Base-by-base conservation (phyloP, 495 filamentous ascomycete genomes). In the Rhizodiscina lignyota region DNA sequence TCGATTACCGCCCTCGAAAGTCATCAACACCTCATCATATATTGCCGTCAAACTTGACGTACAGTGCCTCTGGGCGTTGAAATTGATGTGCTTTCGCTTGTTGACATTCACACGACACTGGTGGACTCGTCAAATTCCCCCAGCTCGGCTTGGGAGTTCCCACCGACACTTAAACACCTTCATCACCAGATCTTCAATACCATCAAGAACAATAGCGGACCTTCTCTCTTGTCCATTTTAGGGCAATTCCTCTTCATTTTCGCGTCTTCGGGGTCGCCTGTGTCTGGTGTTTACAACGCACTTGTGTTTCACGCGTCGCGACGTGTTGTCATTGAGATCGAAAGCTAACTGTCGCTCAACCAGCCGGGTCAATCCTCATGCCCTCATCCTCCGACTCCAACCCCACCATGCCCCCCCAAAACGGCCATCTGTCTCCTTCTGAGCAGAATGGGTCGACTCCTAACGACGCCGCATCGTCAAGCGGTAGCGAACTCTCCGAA, bases 391-490 rank as follows among this genome's bases (percentile, higher is more conserved):
- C 47, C 4, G 33, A 36, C 35, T 55, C 48, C 55, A 60, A 53
- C 49, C 52, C 53, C 45, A 48, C 58, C 38, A 39, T 36, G 43
- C 51, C 50, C 33, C 48, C 59, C 46, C 38, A 60, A 10, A 74
- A 74, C 52, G 68, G 65, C 27, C 64, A 66, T 47, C 37, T 51
- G 33, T 53, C 55, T 37, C 61, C 62, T 15, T 48, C 57, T 22
- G 53, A 53, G 33, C 47, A 51, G 23, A 49, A 61, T 37, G 41
- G 56, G 36, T 43, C 53, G 5, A 62, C 45, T 22, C 45, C 54
- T 39, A 51, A 59, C 35, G 53, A 55, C 39, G 51, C 50, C 18
- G 51, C 59, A 6, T 62, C 64, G 32, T 66, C 63, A 43, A 68
- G 62, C 49, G 68, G 61, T 42, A 59, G 55, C 56, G 53, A 58